Percentiles rank a stretch among this genome's conserved stretches.
These are phyloP conservation scores for Saprolegnia parasitica DNA, from an alignment of 352 stramenopile genomes.

Conservation along the genomic window DNA sequence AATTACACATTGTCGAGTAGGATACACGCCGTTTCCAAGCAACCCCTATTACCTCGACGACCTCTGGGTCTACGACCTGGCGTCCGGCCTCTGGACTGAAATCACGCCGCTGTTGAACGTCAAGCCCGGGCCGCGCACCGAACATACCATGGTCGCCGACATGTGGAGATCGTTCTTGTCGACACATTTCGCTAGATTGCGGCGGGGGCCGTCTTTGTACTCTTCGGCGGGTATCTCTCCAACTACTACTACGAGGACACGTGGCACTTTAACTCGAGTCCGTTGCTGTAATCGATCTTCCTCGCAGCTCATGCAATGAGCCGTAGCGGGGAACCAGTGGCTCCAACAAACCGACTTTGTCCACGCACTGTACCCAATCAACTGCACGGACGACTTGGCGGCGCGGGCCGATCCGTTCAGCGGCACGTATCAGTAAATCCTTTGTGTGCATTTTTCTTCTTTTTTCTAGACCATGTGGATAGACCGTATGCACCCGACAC, in stretches of 20 bases:
- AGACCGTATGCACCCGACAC: slow-evolving; percentile 9
- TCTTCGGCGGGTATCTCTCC: slow-evolving; percentile 90
- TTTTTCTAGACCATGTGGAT: background rate
- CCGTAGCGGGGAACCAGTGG: slow-evolving; percentile 74
- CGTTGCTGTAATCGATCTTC: slow-evolving; percentile 11
- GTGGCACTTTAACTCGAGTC: slow-evolving; percentile 94
- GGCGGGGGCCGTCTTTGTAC: slow-evolving; percentile 73
- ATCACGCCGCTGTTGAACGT: slow-evolving; percentile 33
- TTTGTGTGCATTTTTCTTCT: background rate
- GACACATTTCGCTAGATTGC: slow-evolving; percentile 36
- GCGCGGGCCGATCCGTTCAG: slow-evolving; percentile 54
- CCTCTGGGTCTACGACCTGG: slow-evolving; percentile 93
- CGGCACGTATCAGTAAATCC: slow-evolving; percentile 49
- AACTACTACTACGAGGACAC: slow-evolving; percentile 95
- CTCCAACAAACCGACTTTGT: slow-evolving; percentile 87
- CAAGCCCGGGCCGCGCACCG: slow-evolving; percentile 11
- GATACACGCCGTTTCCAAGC: slow-evolving; percentile 85
- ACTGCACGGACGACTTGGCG: slow-evolving; percentile 88
- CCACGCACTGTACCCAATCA: slow-evolving; percentile 81
- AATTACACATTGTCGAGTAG: slow-evolving; percentile 39
- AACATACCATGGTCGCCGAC: slow-evolving; percentile 17
- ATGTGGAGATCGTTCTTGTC: background rate
- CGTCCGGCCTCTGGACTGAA: slow-evolving; percentile 73
- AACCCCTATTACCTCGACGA: slow-evolving; percentile 93
- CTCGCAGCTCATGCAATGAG: background rate